Base-by-base conservation (phyloP, 257 asterid species). In the Jacaranda mimosifolia region DNA sequence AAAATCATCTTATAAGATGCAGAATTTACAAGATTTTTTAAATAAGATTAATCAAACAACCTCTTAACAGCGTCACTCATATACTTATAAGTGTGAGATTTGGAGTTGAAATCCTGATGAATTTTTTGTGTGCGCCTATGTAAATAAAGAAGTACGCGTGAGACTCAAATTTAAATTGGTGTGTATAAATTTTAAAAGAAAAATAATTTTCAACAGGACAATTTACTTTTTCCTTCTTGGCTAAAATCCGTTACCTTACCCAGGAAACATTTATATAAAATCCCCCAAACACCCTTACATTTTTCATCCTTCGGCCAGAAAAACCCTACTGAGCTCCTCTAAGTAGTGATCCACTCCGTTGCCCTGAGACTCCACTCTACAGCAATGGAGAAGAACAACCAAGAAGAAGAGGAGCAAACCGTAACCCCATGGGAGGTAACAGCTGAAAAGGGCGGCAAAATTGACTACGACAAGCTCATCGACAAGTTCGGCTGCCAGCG, bases 401-500 rank as follows among this genome's bases (percentile, higher is more conserved):
- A 59, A 43, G 74, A 82, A 57, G 88, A 87, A 48, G 91, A 84
- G 40, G 93, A 88, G 4, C 99, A 96, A 76, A 64, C 91, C 42
- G 89, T 96, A 18, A 96, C 83, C 7, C 99, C 99, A 26, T 96
- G 98, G 98, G 96, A 89, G 48, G 99, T 96, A 1, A 65, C 96
- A 3, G 97, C 92, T 0, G 92, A 89, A n/a, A 88, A 91, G 21
- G 97, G 97, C 48, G 91, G 94, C 17, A 93, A 91, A 83, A 96
- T 96, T 55, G 97, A 96, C 75, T 96, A 96, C 80, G 98, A 93
- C 63, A 96, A 93, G 79, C 92, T 96, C 11, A 89, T 96, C 7
- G 98, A 91, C 80, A 75, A 87, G 75, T 96, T 93, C 51, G 99
- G 99, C 52, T 96, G 99, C 87, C 94, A 93, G 77, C 88, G 97